Evolutionary conservation across 805 yeast species (phyloP).

Genomic region (Saturnispora serradocipensis): DNA sequence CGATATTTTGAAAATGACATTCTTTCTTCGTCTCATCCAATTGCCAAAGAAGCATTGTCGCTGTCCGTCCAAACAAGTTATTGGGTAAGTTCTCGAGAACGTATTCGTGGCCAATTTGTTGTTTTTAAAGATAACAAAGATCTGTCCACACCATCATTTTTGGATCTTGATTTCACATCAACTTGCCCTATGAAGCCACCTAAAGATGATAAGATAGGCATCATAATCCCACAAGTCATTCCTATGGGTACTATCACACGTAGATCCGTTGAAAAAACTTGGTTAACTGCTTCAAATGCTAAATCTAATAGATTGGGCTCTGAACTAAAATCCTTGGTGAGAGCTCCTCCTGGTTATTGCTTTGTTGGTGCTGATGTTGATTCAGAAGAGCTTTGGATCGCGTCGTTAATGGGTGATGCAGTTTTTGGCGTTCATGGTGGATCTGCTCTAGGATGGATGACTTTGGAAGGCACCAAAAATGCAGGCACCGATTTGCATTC

Average conservation of each 20-base stretch:
- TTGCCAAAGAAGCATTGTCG: conserved; percentile 71
- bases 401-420: conserved; percentile 89
- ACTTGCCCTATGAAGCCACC: conserved; percentile 8
- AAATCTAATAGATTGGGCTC: conserved; percentile 82
- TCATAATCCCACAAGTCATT: conserved; percentile 74
- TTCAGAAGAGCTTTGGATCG: conserved; percentile 97
- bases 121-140: conserved; percentile 33
- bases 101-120: conserved; percentile 80
- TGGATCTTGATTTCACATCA: conserved; percentile 12
- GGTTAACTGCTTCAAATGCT: conserved; percentile 97
- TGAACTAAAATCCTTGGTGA: conserved; percentile 77
- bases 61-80: conserved; percentile 76
- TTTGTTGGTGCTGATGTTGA: conserved; percentile 99
- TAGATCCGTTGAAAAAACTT: conserved; percentile 92
- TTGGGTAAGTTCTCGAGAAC: conserved; percentile 85
- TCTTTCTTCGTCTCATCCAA: conserved; percentile 57
- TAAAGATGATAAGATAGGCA: conserved; percentile 35
- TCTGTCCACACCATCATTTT: neutral
- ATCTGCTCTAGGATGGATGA: conserved; percentile 98
- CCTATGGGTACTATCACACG: conserved; percentile 97
- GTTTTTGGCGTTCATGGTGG: conserved; percentile 86
- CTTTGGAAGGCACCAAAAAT: conserved; percentile 85
- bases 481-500: conserved; percentile 95
- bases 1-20: conserved; percentile 65
- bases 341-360: conserved; percentile 81